Conservation (phyloP, 208 protist species). For the Blastocrithidia nonstop region DNA sequence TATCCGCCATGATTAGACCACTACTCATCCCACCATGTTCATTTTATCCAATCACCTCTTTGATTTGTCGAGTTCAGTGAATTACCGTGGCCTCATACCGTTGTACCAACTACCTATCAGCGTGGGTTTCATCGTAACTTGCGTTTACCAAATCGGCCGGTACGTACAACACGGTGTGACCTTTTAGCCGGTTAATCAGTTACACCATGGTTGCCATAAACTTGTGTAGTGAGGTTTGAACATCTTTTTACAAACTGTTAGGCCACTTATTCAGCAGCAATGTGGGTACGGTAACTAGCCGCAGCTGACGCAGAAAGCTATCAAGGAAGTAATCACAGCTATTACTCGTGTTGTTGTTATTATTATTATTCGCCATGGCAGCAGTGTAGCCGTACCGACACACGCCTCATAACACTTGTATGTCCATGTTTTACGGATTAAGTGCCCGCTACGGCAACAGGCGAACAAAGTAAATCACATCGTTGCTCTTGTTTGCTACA, state of each 20-base stretch:
- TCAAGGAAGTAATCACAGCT: conserved; percentile 49
- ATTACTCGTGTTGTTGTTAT: too few relatives aligned
- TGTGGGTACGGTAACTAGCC: conserved; percentile 64
- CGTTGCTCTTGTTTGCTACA: conserved; percentile 24
- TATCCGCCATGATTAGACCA: conserved; percentile 12
- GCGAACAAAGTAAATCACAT: conserved; percentile 66
- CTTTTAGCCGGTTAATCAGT: conserved; percentile 86
- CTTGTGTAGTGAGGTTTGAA: conserved; percentile 87
- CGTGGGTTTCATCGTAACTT: conserved; percentile 32
- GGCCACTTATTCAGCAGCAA: conserved; percentile 87
- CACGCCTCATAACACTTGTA: conserved; percentile 57
- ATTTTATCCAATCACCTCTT: conserved; percentile 88
- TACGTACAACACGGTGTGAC: conserved; percentile 96
- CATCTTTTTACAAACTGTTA: conserved; percentile 92
- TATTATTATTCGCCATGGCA: too few relatives aligned
- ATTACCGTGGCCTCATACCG: conserved; percentile 94
- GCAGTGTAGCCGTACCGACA: conserved; percentile 13
- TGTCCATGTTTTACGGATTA: conserved; percentile 79
- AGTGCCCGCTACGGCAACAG: conserved; percentile 66
- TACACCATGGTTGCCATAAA: conserved; percentile 96
- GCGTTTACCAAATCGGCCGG: conserved; percentile 74
- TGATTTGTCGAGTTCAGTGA: conserved; percentile 98
- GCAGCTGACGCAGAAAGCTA: conserved; percentile 77
- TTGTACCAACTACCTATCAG: conserved; percentile 92
- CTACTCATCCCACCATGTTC: conserved; percentile 9